These are phyloP conservation scores for Blastocystis sp. DNA, from an alignment of 352 stramenopile species.

Conservation along the genomic window DNA sequence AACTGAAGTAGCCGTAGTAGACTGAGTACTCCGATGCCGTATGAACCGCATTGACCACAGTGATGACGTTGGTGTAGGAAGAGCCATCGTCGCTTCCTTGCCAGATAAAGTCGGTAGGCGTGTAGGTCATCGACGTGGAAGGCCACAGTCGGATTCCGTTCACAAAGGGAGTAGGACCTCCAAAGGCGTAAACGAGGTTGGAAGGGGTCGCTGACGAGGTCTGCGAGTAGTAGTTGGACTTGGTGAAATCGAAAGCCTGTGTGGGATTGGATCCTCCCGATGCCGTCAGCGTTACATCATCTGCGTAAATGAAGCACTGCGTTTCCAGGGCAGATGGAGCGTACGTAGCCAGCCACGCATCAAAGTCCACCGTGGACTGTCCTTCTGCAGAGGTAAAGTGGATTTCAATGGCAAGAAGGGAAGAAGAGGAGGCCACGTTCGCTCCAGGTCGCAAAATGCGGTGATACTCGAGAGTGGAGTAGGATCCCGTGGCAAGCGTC, in stretches of 20 bases:
- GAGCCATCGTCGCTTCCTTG: background rate
- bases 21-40: background rate
- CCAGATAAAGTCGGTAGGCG: background rate
- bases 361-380: background rate
- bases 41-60: background rate
- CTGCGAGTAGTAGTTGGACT: background rate
- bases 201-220: background rate
- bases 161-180: background rate
- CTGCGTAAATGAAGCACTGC: background rate
- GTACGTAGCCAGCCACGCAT: background rate
- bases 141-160: conserved; percentile 21
- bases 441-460: conserved; percentile 2
- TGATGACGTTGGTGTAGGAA: background rate
- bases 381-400: background rate
- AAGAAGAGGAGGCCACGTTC: background rate
- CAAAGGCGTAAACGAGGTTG: background rate
- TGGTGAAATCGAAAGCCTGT: background rate
- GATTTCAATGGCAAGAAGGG: background rate
- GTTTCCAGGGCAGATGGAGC: background rate
- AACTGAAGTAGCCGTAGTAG: background rate
- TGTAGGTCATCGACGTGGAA: background rate
- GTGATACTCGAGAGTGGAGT: background rate
- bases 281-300: background rate
- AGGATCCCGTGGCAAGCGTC: background rate
- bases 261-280: background rate